Evolutionary conservation across 1,284 basidiomycete species (phyloP), one percentile per base, ranked within the genome.

Genomic region (Puccinia brachypodii): DNA sequence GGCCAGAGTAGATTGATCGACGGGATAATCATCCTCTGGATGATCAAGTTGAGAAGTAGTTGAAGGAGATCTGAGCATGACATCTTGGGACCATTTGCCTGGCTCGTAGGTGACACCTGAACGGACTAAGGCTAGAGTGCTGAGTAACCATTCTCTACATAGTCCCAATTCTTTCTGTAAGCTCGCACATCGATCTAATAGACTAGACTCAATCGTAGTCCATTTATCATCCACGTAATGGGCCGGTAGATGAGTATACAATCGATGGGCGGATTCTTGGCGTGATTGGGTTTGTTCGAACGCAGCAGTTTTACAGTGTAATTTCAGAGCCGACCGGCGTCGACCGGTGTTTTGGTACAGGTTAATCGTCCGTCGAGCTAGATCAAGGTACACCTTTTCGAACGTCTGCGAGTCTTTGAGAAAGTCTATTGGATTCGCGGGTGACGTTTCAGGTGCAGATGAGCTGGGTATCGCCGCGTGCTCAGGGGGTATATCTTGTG

Each of bases 301-400:
- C 9, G 92, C 92, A 0, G 95, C 95, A 2, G 98, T 88, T 84
- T 90, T 91, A 1, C 92, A 92, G 84, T 94, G 93, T 66, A 97
- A 87, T 84, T 92, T 92, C 60, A 96, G 87, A 0, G 93, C 93
- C 84, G 93, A 94, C 85, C 96, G 93, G 71, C 91, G 89, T 72
- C 95, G 90, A 4, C 92, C 92, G 19, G 92, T 91, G 82, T 90
- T 91, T 62, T 91, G 91, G 85, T 94, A 97, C 82, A 92, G 89
- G 64, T 93, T 91, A 69, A 96, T 92, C 9, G 93, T 92, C 69
- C 92, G 91, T 84, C 93, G 93, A 1, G 93, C 94, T 44, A 92
- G 66, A 44, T 84, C 82, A 44, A 84, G 69, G 69, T 86, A 85
- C 56, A 84, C 81, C 44, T 83, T 79, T 78, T 86, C 85, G 64